Evolutionary conservation across 1,139 yeast species (phyloP).

Genomic region (Pichia sp.): DNA sequence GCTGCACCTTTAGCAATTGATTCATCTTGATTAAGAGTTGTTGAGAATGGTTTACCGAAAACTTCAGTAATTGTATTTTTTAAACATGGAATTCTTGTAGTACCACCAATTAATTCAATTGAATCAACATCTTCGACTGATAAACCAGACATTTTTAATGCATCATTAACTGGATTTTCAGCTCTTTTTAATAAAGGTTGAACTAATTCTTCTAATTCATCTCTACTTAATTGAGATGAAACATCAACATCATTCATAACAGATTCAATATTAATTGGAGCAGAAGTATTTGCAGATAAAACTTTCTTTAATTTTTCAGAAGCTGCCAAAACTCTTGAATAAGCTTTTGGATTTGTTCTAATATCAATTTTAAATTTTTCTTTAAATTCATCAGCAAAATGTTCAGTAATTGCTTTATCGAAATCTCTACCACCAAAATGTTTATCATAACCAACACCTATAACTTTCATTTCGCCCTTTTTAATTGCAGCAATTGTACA

Average conservation of each 20-base stretch:
- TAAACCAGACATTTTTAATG: slow-evolving; percentile 75
- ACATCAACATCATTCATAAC: slow-evolving; percentile 97
- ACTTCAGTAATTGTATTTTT: slow-evolving; percentile 74
- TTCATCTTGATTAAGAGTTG: slow-evolving; percentile 98
- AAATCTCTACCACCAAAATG: slow-evolving; percentile 98
- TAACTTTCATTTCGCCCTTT: slow-evolving; percentile 91
- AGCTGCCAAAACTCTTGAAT: slow-evolving; percentile 84
- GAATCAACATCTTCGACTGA: slow-evolving; percentile 71
- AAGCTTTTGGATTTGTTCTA: slow-evolving; percentile 87
- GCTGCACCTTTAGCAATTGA: slow-evolving; percentile 99
- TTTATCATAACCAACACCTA: slow-evolving; percentile 90
- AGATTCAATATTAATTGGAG: slow-evolving; percentile 93
- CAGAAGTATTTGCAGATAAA: slow-evolving; percentile 88
- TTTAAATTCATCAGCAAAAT: slow-evolving; percentile 88
- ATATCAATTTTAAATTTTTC: slow-evolving; percentile 91
- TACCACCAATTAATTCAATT: slow-evolving; percentile 95
- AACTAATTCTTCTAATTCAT: slow-evolving; percentile 85
- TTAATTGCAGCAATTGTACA: slow-evolving; percentile 87
- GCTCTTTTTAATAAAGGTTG: slow-evolving; percentile 74
- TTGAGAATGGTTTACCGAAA: slow-evolving; percentile 82
- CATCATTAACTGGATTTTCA: slow-evolving; percentile 70
- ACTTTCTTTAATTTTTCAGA: slow-evolving; percentile 94
- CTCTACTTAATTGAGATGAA: slow-evolving; percentile 82
- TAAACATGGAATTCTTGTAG: slow-evolving; percentile 93
- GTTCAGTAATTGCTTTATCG: slow-evolving; percentile 88